Conservation (phyloP, 2,329 filamentous ascomycete species). For the Aspergillus puulaauensis region DNA sequence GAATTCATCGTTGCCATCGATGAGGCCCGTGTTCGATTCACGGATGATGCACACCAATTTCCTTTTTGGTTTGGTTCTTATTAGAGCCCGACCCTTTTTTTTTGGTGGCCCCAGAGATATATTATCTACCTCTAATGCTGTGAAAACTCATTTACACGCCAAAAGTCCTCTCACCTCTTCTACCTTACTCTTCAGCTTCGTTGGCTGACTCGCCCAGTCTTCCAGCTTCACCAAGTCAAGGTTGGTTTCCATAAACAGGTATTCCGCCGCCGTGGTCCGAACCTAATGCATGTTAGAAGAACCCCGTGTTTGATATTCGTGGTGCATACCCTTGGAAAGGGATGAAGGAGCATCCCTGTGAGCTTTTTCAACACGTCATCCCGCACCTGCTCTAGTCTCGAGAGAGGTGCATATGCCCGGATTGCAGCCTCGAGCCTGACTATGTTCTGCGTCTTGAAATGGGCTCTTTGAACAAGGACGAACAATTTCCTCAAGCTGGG, state of each 20-base stretch:
- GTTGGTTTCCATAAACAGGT: conserved; percentile 35
- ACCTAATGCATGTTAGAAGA: conserved; percentile 25
- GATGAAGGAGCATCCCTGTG: conserved; percentile 71
- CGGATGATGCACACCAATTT: conserved; percentile 39
- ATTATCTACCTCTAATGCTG: background rate
- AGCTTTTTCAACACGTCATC: conserved; percentile 67
- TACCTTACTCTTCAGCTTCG: conserved; percentile 34
- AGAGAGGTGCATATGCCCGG: conserved; percentile 73
- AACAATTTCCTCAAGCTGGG: conserved; percentile 62
- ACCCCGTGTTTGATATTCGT: background rate
- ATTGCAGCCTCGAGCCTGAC: conserved; percentile 78
- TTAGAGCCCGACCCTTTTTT: background rate
- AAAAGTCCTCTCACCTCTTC: conserved; percentile 25
- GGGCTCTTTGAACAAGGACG: conserved; percentile 70
- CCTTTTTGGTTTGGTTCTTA: background rate
- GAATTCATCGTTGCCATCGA: conserved; percentile 49
- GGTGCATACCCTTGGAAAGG: conserved; percentile 70
- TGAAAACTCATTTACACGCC: conserved; percentile 11
- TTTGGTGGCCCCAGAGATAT: background rate
- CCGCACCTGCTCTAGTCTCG: conserved; percentile 50
- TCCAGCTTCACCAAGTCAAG: conserved; percentile 30
- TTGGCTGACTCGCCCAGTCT: conserved; percentile 37
- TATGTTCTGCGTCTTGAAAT: conserved; percentile 80
- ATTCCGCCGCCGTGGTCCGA: conserved; percentile 36
- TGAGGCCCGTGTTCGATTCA: conserved; percentile 49